Percentiles rank a stretch among this genome's conserved stretches.
Conservation (phyloP, 1,284 basidiomycete species). For the Trichosporon inkin region DNA sequence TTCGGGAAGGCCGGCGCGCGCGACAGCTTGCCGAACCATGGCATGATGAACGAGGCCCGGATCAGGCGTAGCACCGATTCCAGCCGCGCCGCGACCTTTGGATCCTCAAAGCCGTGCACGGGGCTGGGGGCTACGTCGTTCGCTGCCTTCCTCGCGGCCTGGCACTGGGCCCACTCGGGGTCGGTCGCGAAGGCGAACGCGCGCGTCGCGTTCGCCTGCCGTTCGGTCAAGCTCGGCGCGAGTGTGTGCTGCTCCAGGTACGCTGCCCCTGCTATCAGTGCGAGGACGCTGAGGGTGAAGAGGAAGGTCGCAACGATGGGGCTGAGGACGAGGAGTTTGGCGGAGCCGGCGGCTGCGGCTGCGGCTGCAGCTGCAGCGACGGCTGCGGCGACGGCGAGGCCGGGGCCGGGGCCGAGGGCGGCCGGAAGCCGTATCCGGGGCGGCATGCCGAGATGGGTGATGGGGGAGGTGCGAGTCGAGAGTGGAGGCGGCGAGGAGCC, state of each 20-base stretch:
- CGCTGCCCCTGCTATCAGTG: background rate
- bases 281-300: background rate
- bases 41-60: conserved; percentile 73
- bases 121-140: background rate
- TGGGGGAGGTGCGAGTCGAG: background rate
- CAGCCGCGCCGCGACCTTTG: conserved; percentile 58
- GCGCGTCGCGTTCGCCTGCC: conserved; percentile 12
- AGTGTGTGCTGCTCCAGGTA: background rate
- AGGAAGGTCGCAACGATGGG: background rate
- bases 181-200: conserved; percentile 11
- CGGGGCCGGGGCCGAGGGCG: background rate
- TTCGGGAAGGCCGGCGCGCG: conserved; percentile 79
- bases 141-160: background rate
- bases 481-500: conserved; percentile 7
- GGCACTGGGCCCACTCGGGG: background rate
- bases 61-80: conserved; percentile 74
- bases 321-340: background rate
- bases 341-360: background rate
- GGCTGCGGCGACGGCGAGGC: background rate
- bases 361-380: background rate
- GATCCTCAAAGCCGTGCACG: conserved; percentile 13
- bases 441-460: too few relatives aligned
- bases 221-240: background rate
- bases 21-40: conserved; percentile 80
- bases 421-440: background rate